phyloP scores from a whole-genome alignment of 2,329 filamentous ascomycete genomes.

The Clarireedia homoeocarpa region DNA sequence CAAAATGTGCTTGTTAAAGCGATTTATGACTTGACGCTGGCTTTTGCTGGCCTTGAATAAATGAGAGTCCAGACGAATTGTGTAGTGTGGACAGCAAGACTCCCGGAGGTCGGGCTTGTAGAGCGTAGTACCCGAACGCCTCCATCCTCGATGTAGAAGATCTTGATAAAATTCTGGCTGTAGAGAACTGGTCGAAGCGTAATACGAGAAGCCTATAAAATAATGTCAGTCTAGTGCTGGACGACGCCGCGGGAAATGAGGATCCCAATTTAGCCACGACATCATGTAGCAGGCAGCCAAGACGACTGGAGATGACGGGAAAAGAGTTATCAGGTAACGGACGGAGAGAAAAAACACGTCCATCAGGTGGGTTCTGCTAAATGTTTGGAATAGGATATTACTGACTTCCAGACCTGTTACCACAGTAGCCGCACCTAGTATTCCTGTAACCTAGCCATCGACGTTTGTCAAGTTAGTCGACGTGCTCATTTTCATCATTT shows the following conservation, averaged over 20 bases:
- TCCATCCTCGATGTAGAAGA: conserved; percentile 70
- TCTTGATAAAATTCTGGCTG: conserved; percentile 61
- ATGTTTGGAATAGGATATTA: background rate
- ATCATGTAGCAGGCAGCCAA: background rate
- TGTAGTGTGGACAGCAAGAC: conserved; percentile 90
- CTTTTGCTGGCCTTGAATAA: conserved; percentile 60
- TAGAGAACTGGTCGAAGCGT: conserved; percentile 53
- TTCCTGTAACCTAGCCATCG: conserved; percentile 24
- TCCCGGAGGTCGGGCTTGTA: conserved; percentile 72
- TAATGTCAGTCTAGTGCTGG: conserved; percentile 5
- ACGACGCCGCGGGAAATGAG: too few relatives aligned
- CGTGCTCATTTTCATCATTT: background rate
- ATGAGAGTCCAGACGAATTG: conserved; percentile 61
- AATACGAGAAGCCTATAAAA: conserved; percentile 58
- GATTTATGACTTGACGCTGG: conserved; percentile 68
- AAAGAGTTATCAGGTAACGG: too few relatives aligned
- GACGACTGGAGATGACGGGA: background rate
- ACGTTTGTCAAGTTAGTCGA: conserved; percentile 4
- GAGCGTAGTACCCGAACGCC: conserved; percentile 61
- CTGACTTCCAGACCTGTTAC: conserved; percentile 26
- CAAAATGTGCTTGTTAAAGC: conserved; percentile 64
- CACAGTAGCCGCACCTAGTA: conserved; percentile 26
- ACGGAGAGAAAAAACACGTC: background rate
- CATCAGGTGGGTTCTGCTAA: background rate
- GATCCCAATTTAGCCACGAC: background rate